A percentile compares a stretch with the other conserved stretches of the same genome.
Evolutionary conservation across 768 basidiomycete genomes (phyloP).

Genomic region (Naganishia vaughanmartiniae): DNA sequence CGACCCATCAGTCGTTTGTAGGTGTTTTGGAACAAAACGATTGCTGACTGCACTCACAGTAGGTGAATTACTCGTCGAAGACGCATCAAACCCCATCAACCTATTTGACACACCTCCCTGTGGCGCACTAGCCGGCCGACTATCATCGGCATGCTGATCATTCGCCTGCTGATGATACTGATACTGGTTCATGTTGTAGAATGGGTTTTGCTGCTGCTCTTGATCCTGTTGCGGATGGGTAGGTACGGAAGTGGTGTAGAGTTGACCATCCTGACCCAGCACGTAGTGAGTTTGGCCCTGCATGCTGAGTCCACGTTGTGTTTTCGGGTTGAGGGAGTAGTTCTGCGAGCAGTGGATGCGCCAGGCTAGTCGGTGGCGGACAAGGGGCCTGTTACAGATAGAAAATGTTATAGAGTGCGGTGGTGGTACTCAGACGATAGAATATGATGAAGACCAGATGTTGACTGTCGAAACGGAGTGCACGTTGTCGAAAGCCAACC

Average conservation of each 20-base stretch:
- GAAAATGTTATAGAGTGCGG: too few species aligned
- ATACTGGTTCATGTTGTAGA: background rate
- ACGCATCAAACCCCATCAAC: constrained; percentile 9
- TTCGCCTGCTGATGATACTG: background rate
- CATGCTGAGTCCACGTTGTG: background rate
- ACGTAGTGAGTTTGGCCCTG: constrained; percentile 10
- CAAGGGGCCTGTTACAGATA: too few species aligned
- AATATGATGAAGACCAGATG: too few species aligned
- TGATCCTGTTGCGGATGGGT: background rate
- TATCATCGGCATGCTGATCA: background rate
- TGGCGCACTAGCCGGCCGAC: background rate
- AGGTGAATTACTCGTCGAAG: background rate
- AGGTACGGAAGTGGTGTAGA: background rate
- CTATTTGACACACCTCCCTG: constrained; percentile 6
- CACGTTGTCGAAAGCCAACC: too few species aligned
- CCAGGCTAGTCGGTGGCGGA: too few species aligned
- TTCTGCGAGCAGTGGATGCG: background rate
- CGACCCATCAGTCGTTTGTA: background rate
- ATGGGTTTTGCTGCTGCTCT: background rate
- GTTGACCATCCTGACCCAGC: constrained; percentile 16
- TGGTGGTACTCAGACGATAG: too few species aligned
- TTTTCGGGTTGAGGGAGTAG: background rate
- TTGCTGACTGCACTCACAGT: background rate
- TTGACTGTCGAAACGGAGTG: too few species aligned
- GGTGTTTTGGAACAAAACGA: background rate